A percentile compares a stretch with the other conserved stretches of the same genome.
These are phyloP conservation scores for Didymella arachidicola DNA, from an alignment of 2,329 filamentous ascomycete genomes.

Conservation along the genomic window DNA sequence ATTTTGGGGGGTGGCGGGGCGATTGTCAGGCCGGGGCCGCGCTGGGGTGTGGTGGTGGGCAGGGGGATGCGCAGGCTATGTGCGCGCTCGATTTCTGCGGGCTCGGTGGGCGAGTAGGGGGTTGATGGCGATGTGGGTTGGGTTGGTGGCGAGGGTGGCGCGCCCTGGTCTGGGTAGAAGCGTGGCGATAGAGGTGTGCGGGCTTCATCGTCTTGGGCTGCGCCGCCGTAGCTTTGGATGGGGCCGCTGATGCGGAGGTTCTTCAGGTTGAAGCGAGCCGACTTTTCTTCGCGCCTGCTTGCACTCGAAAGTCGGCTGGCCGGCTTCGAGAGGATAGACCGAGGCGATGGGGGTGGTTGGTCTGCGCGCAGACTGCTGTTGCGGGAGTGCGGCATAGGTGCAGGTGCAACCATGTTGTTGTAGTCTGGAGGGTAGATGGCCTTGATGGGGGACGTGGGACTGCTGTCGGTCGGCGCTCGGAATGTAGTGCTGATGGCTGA, in stretches of 20 bases:
- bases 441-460: slow-evolving; percentile 53
- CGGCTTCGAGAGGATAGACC: slow-evolving; percentile 49
- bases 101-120: slow-evolving; percentile 45
- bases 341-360: slow-evolving; percentile 40
- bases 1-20: slow-evolving; percentile 21
- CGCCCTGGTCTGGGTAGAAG: slow-evolving; percentile 61
- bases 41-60: slow-evolving; percentile 27
- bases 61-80: slow-evolving; percentile 47
- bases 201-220: slow-evolving; percentile 55
- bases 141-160: slow-evolving; percentile 62
- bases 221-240: slow-evolving; percentile 55
- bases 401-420: slow-evolving; percentile 33
- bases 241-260: slow-evolving; percentile 67
- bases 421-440: slow-evolving; percentile 58
- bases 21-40: slow-evolving; percentile 8
- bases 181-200: slow-evolving; percentile 64
- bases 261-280: slow-evolving; percentile 57
- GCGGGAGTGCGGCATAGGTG: slow-evolving; percentile 32
- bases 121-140: slow-evolving; percentile 46
- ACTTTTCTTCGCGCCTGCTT: slow-evolving; percentile 46
- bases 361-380: slow-evolving; percentile 21
- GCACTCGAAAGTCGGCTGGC: slow-evolving; percentile 46
- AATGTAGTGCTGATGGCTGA: slow-evolving; percentile 43
- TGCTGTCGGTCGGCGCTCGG: slow-evolving; percentile 34
- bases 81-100: slow-evolving; percentile 49